Evolutionary conservation across 2,329 filamentous ascomycete species (phyloP), one percentile per base, ranked within the genome.

Genomic region (Fusarium citri): DNA sequence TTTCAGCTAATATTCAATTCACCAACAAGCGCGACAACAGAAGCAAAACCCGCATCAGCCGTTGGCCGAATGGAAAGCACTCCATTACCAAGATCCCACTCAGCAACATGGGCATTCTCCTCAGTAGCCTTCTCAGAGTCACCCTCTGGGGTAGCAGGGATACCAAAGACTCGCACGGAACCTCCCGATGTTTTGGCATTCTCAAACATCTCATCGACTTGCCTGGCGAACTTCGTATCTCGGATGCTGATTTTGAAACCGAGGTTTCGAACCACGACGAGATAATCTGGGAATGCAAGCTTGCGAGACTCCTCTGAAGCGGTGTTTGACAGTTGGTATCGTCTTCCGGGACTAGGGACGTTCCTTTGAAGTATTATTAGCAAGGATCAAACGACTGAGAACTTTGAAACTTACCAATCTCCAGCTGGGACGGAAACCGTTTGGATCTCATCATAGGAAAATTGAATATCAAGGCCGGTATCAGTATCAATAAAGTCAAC

Each of bases 381-480:
- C 8, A 30, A 25, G 8, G 12, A 1, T 3, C 4, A 2, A 6
- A 6, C 18, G 10, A 1, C n/a, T 3, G 5, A 9, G 9, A 5
- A 23, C 5, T 16, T 20, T 10, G 0, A 10, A n/a, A 14, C 55
- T 43, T 34, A 66, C 68, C 68, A 71, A 12, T 64, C 7, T 4
- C 68, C 68, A 16, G 68, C 64, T 18, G 60, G 68, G 4, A 62
- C 26, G 3, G 59, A 41, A n/a, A 71, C n/a, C 0, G 64, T 69
- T 16, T 71, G 68, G 23, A 71, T 71, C 30, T 71, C 68, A n/a
- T 71, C 68, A 3, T 71, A 71, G 1, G 68, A 57, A 22, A 71
- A 69, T 54, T 71, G 59, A 30, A 71, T n/a, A 10, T 71, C 68
- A 1, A 71, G 55, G 5, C 56, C 47, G 2, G 43, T 69, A 23